Evolutionary conservation across 768 basidiomycete species (phyloP), one percentile per base, ranked within the genome.

Genomic region (Clitopilus hobsonii): DNA sequence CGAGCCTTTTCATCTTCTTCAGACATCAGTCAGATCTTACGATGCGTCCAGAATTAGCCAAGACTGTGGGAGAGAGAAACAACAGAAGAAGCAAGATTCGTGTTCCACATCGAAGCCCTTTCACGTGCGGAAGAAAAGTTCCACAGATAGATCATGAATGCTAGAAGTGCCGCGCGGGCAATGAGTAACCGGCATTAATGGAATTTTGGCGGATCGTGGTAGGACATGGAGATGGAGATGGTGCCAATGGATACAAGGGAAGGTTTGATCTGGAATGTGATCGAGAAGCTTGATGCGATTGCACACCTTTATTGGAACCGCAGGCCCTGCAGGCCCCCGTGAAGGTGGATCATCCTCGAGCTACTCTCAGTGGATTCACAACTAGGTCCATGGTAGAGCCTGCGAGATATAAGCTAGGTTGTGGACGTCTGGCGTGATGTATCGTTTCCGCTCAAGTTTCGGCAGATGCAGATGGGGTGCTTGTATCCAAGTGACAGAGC

Each of bases 181-280:
- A 63, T 58, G 65, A 63, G 66, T 56, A 61, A 58, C 60, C 61
- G 60, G 62, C 32, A n/a, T 52, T 38, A 63, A 65, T 69, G 66
- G 69, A 61, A 64, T 69, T 71, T 70, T 65, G 70, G 72, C 73
- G 73, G 73, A 73, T 73, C 71, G 69, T 53, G 64, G 61, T 58
- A 58, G 60, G 65, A 71, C 50, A 55, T 51, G 55, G 53, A 56
- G 57, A 58, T 53, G n/a, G n/a, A n/a, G n/a, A n/a, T 51, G 51
- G 36, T 50, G 55, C 58, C 51, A 67, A 67, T 70, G 69, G 62
- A 64, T 58, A 69, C 59, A 63, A 63, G 53, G 54, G 52, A 58
- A 59, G 45, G 61, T 28, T 60, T 62, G 62, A 67, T 65, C 61
- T 61, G 54, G 56, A 57, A 61, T 23, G n/a, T n/a, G 65, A 61